Evolutionary conservation across 83 land plant species (phyloP), one percentile per base, ranked within the genome.

Genomic region (Picea engelmannii): DNA sequence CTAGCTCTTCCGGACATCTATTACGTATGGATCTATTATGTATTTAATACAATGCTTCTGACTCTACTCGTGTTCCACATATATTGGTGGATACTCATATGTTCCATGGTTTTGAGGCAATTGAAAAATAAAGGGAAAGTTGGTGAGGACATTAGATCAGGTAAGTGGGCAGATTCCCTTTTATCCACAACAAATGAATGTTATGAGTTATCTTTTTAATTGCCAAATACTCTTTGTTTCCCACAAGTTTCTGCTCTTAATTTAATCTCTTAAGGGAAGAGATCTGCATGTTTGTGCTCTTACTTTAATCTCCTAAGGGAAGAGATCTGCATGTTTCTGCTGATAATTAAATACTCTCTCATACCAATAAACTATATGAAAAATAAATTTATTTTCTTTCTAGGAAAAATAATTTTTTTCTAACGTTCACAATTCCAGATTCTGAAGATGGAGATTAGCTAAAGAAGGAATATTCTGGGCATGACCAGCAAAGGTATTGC

Each of bases 81-180:
- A 17, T 96, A 96, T 79, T 96, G 99, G 99, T 95, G 98, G 98
- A 70, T 86, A 13, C 95, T 96, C 69, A 96, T 96, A 76, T 93
- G 84, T 80, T 21, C 92, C 52, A 96, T 96, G 99, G 91, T 93
- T 55, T 70, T 65, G 66, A 90, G 85, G 81, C 99, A 96, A 80
- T 63, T 96, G 81, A 87, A 91, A 81, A 90, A 89, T 73, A 86
- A 83, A 76, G 99, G 98, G 76, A 87, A 92, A 88, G 90, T 96
- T 44, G 95, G 95, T 42, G 96, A 93, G 63, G 99, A 96, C 77
- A 91, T 96, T 47, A 86, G 99, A 84, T 95, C 98, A 83, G 99
- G 99, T 96, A 90, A 75, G 80, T 60, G 52, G 16, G 58, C 23
- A 73, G 8, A 38, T 76, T 58, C 61, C 63, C 63, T 58, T 18